Evolutionary conservation across 2,329 filamentous ascomycete genomes (phyloP).

Genomic region (Nothopassalora personata): DNA sequence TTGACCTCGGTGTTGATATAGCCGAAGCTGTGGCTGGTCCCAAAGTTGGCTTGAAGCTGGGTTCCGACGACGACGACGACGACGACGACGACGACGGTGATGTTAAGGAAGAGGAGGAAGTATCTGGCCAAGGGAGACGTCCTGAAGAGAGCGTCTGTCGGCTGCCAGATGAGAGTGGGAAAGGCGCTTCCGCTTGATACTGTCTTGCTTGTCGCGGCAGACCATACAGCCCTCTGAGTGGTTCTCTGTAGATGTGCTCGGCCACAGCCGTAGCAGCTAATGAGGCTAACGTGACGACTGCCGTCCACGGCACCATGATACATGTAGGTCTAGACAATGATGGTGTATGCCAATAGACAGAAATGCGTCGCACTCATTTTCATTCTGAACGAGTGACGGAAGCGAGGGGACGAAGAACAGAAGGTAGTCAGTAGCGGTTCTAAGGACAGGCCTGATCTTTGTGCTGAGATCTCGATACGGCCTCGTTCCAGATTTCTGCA

Average conservation of each 20-base stretch:
- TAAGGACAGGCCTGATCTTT: neutral
- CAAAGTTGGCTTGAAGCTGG: neutral
- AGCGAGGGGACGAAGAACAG: neutral
- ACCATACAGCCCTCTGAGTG: neutral
- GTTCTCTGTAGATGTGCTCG: neutral
- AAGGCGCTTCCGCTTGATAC: neutral
- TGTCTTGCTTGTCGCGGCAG: conserved; percentile 2
- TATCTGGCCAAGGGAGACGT: neutral
- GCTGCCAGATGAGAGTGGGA: neutral
- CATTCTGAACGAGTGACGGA: neutral
- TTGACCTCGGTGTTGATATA: neutral
- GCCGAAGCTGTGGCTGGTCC: neutral
- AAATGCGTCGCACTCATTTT: neutral
- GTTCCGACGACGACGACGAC: neutral
- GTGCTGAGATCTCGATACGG: conserved; percentile 11
- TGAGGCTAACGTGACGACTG: neutral
- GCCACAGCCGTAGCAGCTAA: neutral
- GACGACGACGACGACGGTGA: neutral
- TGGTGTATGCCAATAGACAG: neutral
- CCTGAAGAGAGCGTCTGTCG: neutral
- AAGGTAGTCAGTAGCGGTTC: neutral
- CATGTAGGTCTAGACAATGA: neutral
- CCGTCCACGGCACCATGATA: neutral
- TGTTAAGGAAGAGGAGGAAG: neutral
- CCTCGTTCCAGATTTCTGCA: conserved; percentile 8